A percentile compares a stretch with the other conserved stretches of the same genome.
These are phyloP conservation scores for Aspergillus melleus DNA, from an alignment of 2,329 filamentous ascomycete species.

Conservation along the genomic window DNA sequence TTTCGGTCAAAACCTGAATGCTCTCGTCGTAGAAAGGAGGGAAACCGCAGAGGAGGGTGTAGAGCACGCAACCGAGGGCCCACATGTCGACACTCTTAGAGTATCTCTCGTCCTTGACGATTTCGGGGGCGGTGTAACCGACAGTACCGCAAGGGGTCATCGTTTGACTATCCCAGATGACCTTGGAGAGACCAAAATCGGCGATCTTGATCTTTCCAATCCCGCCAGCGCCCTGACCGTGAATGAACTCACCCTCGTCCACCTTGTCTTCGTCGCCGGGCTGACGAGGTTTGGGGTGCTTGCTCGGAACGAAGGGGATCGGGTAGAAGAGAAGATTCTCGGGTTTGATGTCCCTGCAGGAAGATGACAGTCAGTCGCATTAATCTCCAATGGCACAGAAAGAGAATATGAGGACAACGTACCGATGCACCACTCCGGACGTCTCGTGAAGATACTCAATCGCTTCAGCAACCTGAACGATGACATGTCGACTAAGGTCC, in stretches of 20 bases:
- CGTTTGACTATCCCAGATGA: conserved; percentile 96
- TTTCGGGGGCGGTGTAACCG: conserved; percentile 96
- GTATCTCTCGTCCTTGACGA: conserved; percentile 98
- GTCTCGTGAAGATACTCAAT: conserved; percentile 93
- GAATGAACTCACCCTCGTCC: conserved; percentile 91
- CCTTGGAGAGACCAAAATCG: conserved; percentile 95
- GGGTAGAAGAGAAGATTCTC: conserved; percentile 96
- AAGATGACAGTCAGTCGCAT: background rate
- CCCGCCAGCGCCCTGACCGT: conserved; percentile 78
- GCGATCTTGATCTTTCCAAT: conserved; percentile 97
- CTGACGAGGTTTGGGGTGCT: conserved; percentile 73
- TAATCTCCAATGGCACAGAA: background rate
- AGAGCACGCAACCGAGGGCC: conserved; percentile 94
- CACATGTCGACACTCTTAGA: conserved; percentile 99
- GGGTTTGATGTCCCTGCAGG: conserved; percentile 72
- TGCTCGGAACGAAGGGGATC: conserved; percentile 76
- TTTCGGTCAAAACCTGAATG: conserved; percentile 94
- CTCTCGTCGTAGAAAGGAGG: conserved; percentile 98
- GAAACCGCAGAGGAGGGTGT: conserved; percentile 95
- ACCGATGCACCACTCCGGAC: conserved; percentile 96
- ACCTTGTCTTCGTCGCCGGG: conserved; percentile 96
- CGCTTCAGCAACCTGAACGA: conserved; percentile 90
- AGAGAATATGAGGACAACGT: conserved; percentile 38
- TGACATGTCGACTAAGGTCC: conserved; percentile 90
- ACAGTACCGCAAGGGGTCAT: conserved; percentile 99